Conservation (phyloP, 2,329 filamentous ascomycete genomes). For the Alternaria sp. region DNA sequence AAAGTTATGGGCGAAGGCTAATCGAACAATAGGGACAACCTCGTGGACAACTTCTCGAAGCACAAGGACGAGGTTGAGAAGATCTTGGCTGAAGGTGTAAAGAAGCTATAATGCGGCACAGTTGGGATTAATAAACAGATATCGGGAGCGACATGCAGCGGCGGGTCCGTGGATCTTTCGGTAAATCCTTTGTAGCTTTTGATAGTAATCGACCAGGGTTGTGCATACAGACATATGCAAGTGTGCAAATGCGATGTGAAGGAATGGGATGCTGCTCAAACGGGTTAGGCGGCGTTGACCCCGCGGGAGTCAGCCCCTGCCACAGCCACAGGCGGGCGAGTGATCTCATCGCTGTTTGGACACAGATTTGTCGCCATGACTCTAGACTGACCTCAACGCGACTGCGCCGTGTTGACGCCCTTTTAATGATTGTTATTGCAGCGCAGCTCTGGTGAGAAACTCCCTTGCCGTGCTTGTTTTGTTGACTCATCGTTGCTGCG, state of each 20-base stretch:
- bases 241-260: background rate
- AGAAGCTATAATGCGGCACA: constrained; percentile 23
- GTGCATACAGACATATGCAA: background rate
- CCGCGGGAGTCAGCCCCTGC: constrained; percentile 11
- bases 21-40: constrained; percentile 46
- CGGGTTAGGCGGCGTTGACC: background rate
- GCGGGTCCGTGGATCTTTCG: background rate
- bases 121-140: background rate
- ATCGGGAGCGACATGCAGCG: background rate
- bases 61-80: constrained; percentile 56
- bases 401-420: constrained; percentile 11
- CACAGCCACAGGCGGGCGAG: constrained; percentile 6
- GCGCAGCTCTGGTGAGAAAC: constrained; percentile 1
- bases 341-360: constrained; percentile 18
- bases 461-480: constrained; percentile 20
- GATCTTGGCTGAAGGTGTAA: constrained; percentile 47
- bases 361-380: constrained; percentile 9
- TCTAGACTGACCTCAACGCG: constrained; percentile 5
- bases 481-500: constrained; percentile 17
- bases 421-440: constrained; percentile 3
- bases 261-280: background rate
- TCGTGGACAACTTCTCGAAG: constrained; percentile 60
- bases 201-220: background rate
- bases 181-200: background rate
- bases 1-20: background rate